A percentile compares a stretch with the other conserved stretches of the same genome.
These are phyloP conservation scores for Wickerhamomyces sp. DNA, from an alignment of 1,139 yeast species.

Conservation along the genomic window DNA sequence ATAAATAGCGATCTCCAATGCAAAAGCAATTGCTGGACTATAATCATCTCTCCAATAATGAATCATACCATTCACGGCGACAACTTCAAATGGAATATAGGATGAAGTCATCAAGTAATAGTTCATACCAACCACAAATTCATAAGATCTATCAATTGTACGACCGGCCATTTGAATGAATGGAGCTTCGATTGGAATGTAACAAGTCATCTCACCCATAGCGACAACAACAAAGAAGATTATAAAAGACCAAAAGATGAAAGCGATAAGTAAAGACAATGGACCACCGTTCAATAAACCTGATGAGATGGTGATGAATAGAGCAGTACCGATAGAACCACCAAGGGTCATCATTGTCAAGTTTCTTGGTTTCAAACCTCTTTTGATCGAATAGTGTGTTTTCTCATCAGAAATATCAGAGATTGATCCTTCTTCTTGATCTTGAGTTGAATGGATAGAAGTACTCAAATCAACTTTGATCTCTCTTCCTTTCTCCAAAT, in stretches of 20 bases:
- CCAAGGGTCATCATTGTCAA: conserved; percentile 53
- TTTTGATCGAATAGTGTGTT: neutral
- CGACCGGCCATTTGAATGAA: conserved; percentile 43
- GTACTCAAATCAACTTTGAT: no score
- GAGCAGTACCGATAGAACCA: conserved; percentile 70
- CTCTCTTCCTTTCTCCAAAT: no score
- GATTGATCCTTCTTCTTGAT: no score
- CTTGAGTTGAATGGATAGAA: no score
- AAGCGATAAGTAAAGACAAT: conserved; percentile 58
- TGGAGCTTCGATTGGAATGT: conserved; percentile 58
- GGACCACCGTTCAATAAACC: conserved; percentile 58
- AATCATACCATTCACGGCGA: conserved; percentile 63
- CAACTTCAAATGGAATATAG: conserved; percentile 66
- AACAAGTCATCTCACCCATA: conserved; percentile 74
- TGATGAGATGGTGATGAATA: conserved; percentile 51
- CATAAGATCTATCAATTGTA: conserved; percentile 58
- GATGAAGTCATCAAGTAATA: conserved; percentile 65
- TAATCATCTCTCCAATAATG: conserved; percentile 70
- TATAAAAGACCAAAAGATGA: conserved; percentile 59
- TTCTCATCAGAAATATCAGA: no score
- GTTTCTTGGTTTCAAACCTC: conserved; percentile 13
- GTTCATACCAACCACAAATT: conserved; percentile 70
- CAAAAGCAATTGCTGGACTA: conserved; percentile 46
- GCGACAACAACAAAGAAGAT: conserved; percentile 29
- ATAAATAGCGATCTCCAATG: conserved; percentile 57